These are phyloP conservation scores for Lachnellula hyalina DNA, from an alignment of 2,329 filamentous ascomycete species.

Conservation along the genomic window DNA sequence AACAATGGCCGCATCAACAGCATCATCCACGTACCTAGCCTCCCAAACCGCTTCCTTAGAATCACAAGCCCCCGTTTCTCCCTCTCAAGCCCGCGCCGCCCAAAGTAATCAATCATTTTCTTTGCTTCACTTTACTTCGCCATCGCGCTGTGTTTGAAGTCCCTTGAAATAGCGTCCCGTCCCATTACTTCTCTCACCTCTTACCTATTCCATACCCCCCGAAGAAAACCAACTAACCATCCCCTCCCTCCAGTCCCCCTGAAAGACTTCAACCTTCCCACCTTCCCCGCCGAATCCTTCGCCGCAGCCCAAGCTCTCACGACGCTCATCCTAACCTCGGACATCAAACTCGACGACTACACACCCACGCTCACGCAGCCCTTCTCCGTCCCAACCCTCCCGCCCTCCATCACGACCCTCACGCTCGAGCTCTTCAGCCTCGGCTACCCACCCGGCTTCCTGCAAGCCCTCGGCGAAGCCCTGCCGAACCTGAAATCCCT, in stretches of 20 bases:
- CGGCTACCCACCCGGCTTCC: constrained; percentile 41
- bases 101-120: background rate
- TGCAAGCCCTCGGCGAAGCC: constrained; percentile 34
- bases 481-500: constrained; percentile 38
- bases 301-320: constrained; percentile 28
- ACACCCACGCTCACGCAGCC: constrained; percentile 32
- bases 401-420: constrained; percentile 36
- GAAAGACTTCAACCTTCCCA: constrained; percentile 39
- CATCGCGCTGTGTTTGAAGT: background rate
- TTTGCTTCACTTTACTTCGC: background rate
- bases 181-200: background rate
- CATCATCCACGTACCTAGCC: constrained; percentile 8
- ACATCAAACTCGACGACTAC: constrained; percentile 44
- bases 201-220: too few species aligned
- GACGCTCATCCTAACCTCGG: constrained; percentile 42
- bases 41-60: constrained; percentile 11
- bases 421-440: constrained; percentile 45
- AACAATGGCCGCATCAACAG: constrained; percentile 10
- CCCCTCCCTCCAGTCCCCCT: constrained; percentile 34
- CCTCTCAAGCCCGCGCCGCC: background rate
- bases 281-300: constrained; percentile 40
- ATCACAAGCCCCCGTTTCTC: constrained; percentile 10
- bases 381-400: constrained; percentile 35
- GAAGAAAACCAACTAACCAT: background rate
- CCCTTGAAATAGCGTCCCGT: background rate